Base-by-base conservation (phyloP, 768 basidiomycete species). In the Calocera cornea region DNA sequence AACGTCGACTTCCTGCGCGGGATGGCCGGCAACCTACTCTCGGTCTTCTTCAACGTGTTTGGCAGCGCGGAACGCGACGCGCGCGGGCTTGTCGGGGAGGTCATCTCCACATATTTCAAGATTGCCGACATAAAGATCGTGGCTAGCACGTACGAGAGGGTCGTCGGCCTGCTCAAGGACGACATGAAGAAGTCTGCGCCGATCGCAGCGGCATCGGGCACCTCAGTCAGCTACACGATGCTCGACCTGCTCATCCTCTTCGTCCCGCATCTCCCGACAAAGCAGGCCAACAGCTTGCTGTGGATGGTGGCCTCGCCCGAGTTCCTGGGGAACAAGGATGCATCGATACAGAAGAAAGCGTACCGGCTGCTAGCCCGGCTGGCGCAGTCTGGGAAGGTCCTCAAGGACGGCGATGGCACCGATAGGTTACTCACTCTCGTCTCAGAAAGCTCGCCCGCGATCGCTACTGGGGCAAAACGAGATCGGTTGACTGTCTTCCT, bases 11-110 rank as follows among this genome's bases (percentile, higher is more conserved):
- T 89, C 76, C 80, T 98, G 66, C 84, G 83, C 44, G 81, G 81
- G 0, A 89, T 97, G 74, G 87, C 83, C 0, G 90, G 93, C 75
- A 97, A 92, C 73, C 95, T 97, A 89, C 84, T 98, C 36, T 87
- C 92, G 0, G 93, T 98, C 2, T 80, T 97, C 50, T 94, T 98
- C 81, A 99, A 99, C 74, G 88, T 99, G n/a, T 98, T 95, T 77
- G 84, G 89, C 67, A 91, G 84, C 68, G 85, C 90, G 34, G 84
- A 83, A n/a, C 82, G 85, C 64, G 93, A 97, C 69, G 78, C 75
- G 34, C 80, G 89, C 65, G 85, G 86, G 8, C 81, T 86, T 78
- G 86, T 97, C 17, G 92, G 94, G 22, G 92, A 94, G 66, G 92
- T 92, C 49, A 90, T 98, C 72, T 84, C 81, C 16, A 81, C 83